Evolutionary conservation across 257 asterid genomes (phyloP), one percentile per base, ranked within the genome.

Genomic region (Ilex asprella): DNA sequence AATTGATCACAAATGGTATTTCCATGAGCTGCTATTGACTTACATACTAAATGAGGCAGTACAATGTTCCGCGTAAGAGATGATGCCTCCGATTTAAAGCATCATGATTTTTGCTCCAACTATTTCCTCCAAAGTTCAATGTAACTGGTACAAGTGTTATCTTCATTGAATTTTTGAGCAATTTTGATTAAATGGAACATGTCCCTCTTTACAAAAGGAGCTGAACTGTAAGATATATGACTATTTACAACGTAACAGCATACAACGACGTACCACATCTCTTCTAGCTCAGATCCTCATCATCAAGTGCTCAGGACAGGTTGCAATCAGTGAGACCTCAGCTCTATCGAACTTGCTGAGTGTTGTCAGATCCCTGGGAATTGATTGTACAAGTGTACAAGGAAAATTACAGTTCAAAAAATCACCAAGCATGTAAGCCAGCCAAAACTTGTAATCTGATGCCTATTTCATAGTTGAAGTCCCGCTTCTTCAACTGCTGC

Each of bases 401-500:
- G 58, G 61, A n/a, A 30, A 29, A 61, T 30, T n/a, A 39, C 16
- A 52, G n/a, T 56, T 56, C 13, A 62, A 30, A 60, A 62, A 73
- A 58, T 67, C 55, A 31, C 13, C 3, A 46, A 61, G 75, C 52
- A 10, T 30, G 51, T 30, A 51, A 60, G 56, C 64, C 69, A 50
- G 58, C 27, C 10, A 16, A 67, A 65, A 56, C 67, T 44, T 53
- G 61, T 55, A 59, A 41, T 29, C 39, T 58, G 50, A 56, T 70
- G 75, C 55, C 66, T n/a, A 53, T 53, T 53, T 53, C 11, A 88
- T 57, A 51, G 62, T 59, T 74, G 60, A 12, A 70, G 63, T 58
- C 94, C 86, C 61, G 68, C 87, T 79, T 71, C 73, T 74, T 87
- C 84, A 32, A 85, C 67, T 32, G 96, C 96, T 52, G 95, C 96